Base-by-base conservation (phyloP, 805 yeast species). In the Myxozyma lipomycoides region DNA sequence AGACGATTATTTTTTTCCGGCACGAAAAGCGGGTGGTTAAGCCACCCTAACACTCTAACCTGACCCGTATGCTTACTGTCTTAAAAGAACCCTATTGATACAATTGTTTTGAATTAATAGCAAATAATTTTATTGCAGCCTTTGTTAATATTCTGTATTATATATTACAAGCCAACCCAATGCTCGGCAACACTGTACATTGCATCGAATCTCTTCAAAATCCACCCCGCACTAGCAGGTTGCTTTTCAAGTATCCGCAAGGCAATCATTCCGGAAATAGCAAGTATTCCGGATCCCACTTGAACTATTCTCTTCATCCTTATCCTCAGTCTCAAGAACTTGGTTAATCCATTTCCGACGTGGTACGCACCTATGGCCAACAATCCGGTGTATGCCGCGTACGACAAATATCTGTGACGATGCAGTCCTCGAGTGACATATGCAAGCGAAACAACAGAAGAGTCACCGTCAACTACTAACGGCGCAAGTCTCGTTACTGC, bases 381-480 rank as follows among this genome's bases (percentile, higher is more conserved):
- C 21, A 54, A 23, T 18, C 41, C 52, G 2, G 43, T 3, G 38
- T 54, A 54, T 22, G 25, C 24, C 23, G 41, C n/a, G 40, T 50
- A 47, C 19, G 30, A 4, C 23, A 39, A 23, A 15, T 9, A 12
- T 5, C 41, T 48, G 19, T 35, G 18, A 9, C 48, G 26, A 6
- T 19, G 42, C 10, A 45, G 28, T 12, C 50, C 51, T 28, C 47
- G 55, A 4, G 80, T 59, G 7, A 84, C 69, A 59, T 72, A 83
- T 6, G 76, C 75, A 40, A 85, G 65, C 40, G 70, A 74, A 19
- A 85, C 65, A 48, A 76, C 67, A 1, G 82, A 73, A 2, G 83
- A 77, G 64, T 84, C 91, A 0, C 87, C 89, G 51, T 82, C 85
- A 1, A 79, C 69, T 1, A 60, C 17, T n/a, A 71, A 24, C 0